Evolutionary conservation across 2,329 filamentous ascomycete species (phyloP).

Genomic region (Grosmannia serpens): DNA sequence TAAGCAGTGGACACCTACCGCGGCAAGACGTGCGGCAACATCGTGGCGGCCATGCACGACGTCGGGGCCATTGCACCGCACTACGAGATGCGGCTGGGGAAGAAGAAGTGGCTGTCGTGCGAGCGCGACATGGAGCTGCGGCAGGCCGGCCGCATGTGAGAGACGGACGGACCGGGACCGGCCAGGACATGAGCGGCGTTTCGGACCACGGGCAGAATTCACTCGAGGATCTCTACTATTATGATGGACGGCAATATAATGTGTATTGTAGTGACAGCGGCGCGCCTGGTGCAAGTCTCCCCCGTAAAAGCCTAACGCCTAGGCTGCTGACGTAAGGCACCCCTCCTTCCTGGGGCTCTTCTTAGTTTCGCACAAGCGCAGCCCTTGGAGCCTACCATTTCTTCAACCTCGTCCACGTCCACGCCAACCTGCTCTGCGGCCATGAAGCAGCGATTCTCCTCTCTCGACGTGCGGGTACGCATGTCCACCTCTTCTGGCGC

Average conservation of each 20-base stretch:
- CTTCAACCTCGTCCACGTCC: not conserved
- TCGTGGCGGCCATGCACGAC: slow-evolving; percentile 68
- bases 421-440: not conserved
- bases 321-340: not conserved
- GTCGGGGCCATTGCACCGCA: slow-evolving; percentile 64
- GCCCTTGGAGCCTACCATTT: not conserved
- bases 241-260: not conserved
- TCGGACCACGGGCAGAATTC: too few species aligned
- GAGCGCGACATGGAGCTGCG: slow-evolving; percentile 12
- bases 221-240: too few species aligned
- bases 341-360: not conserved
- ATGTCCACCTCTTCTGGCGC: not conserved
- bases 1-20: slow-evolving; percentile 81
- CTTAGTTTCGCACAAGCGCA: not conserved
- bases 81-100: slow-evolving; percentile 80
- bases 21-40: slow-evolving; percentile 76
- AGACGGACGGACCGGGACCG: too few species aligned
- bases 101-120: slow-evolving; percentile 49
- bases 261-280: too few species aligned
- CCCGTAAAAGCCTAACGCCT: not conserved
- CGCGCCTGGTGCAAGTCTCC: too few species aligned
- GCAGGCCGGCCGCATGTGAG: slow-evolving; percentile 8
- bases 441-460: slow-evolving; percentile 7
- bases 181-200: too few species aligned
- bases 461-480: slow-evolving; percentile 5